These are phyloP conservation scores for Aspergillus caelatus DNA, from an alignment of 2,329 filamentous ascomycete genomes.

Conservation along the genomic window DNA sequence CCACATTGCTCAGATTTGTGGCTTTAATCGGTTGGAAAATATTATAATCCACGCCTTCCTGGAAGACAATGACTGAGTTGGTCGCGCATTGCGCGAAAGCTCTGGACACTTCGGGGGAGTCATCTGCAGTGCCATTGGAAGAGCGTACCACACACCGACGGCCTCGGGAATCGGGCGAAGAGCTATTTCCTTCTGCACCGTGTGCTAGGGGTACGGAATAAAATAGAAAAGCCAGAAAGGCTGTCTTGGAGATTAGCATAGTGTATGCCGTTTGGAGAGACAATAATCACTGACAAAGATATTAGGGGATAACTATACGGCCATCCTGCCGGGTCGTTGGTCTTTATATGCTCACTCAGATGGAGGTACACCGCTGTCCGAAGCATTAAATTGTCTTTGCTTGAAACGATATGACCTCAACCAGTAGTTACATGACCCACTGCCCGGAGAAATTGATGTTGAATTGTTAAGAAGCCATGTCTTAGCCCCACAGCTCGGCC, in stretches of 20 bases:
- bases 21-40: constrained; percentile 44
- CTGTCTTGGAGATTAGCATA: constrained; percentile 8
- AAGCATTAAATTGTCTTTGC: not conserved
- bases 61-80: constrained; percentile 39
- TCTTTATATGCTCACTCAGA: not conserved
- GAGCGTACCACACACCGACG: constrained; percentile 27
- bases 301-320: not conserved
- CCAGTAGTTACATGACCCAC: not conserved
- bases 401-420: not conserved
- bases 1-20: constrained; percentile 46
- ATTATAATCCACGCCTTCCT: constrained; percentile 47
- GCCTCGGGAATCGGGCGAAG: not conserved
- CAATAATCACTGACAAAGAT: not conserved
- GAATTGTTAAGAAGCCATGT: not conserved
- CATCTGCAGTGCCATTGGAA: constrained; percentile 43
- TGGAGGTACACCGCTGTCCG: not conserved
- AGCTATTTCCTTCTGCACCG: not conserved
- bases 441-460: not conserved
- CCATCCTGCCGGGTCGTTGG: not conserved
- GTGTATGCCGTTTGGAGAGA: constrained; percentile 12
- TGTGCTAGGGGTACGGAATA: constrained; percentile 3
- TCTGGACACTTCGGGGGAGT: constrained; percentile 42
- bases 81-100: constrained; percentile 42
- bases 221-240: constrained; percentile 6
- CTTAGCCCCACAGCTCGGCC: not conserved